A percentile compares a stretch with the other conserved stretches of the same genome.
Conservation (phyloP, 257 asterid genomes). For the Lavandula angustifolia region DNA sequence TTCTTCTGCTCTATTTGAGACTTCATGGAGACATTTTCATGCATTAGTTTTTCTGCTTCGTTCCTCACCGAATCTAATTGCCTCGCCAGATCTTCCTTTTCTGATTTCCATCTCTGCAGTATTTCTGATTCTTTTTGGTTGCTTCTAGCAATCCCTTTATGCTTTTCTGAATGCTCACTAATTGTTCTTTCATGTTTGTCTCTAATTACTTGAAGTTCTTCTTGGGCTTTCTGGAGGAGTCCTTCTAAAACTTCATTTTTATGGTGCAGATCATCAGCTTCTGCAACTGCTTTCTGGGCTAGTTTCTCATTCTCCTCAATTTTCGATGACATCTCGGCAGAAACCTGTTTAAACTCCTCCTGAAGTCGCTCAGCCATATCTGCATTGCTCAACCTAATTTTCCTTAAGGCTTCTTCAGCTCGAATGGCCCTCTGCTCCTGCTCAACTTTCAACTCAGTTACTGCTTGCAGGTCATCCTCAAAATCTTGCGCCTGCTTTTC, state of each 20-base stretch:
- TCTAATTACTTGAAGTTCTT: slow-evolving; percentile 47
- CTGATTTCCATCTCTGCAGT: slow-evolving; percentile 42
- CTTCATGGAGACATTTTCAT: slow-evolving; percentile 54
- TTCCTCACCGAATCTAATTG: slow-evolving; percentile 51
- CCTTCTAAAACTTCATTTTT: slow-evolving; percentile 62
- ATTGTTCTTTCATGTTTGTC: slow-evolving; percentile 45
- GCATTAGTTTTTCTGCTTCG: slow-evolving; percentile 54
- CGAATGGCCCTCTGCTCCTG: slow-evolving; percentile 75
- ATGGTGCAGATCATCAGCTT: slow-evolving; percentile 55
- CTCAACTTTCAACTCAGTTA: slow-evolving; percentile 49
- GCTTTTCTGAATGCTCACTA: slow-evolving; percentile 37
- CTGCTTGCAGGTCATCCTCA: slow-evolving; percentile 56
- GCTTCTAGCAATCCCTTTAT: slow-evolving; percentile 12
- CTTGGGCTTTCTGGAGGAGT: slow-evolving; percentile 55
- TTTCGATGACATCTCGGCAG: slow-evolving; percentile 60
- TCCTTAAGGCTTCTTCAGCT: slow-evolving; percentile 80
- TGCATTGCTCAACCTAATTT: slow-evolving; percentile 51
- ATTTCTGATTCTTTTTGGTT: slow-evolving; percentile 40
- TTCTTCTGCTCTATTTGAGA: slow-evolving; percentile 60
- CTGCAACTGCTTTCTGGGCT: slow-evolving; percentile 53
- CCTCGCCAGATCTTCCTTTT: slow-evolving; percentile 54
- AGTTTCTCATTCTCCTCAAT: slow-evolving; percentile 65
- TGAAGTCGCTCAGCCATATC: slow-evolving; percentile 58
- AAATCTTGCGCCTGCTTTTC: slow-evolving; percentile 57
- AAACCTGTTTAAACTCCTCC: slow-evolving; percentile 65